Conservation (phyloP, 768 basidiomycete species). For the Agrocybe chaxingu region DNA sequence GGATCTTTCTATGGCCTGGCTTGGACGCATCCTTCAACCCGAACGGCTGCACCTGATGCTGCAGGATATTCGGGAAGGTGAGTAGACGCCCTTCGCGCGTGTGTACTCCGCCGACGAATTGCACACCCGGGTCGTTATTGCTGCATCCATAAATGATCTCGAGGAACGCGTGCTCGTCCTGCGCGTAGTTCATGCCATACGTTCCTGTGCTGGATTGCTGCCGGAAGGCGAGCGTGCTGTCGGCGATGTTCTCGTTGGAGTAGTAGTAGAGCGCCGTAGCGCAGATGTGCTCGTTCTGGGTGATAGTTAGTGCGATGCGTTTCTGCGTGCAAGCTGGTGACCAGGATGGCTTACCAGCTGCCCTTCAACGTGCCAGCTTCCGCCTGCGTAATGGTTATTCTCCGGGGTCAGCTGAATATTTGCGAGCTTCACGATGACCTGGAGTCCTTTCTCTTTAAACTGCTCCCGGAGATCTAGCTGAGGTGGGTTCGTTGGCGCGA, state of each 20-base stretch:
- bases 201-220: conserved; percentile 8
- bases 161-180: conserved; percentile 26
- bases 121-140: conserved; percentile 19
- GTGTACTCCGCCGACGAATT: conserved; percentile 29
- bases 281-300: conserved; percentile 30
- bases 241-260: conserved; percentile 21
- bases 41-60: conserved; percentile 38
- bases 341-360: conserved; percentile 13
- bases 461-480: conserved; percentile 10
- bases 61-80: conserved; percentile 40
- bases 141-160: conserved; percentile 21
- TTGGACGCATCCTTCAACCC: conserved; percentile 31
- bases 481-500: background rate
- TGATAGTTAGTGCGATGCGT: background rate
- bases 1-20: conserved; percentile 41
- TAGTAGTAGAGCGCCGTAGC: conserved; percentile 29
- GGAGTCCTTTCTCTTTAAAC: conserved; percentile 12
- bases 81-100: conserved; percentile 33
- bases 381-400: conserved; percentile 22
- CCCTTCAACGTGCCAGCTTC: conserved; percentile 29
- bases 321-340: background rate
- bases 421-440: conserved; percentile 25
- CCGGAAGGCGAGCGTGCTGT: conserved; percentile 20
- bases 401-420: conserved; percentile 29
- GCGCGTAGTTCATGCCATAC: conserved; percentile 15